phyloP scores from a whole-genome alignment of 2,329 filamentous ascomycete species.

The Stachybotrys elegans region DNA sequence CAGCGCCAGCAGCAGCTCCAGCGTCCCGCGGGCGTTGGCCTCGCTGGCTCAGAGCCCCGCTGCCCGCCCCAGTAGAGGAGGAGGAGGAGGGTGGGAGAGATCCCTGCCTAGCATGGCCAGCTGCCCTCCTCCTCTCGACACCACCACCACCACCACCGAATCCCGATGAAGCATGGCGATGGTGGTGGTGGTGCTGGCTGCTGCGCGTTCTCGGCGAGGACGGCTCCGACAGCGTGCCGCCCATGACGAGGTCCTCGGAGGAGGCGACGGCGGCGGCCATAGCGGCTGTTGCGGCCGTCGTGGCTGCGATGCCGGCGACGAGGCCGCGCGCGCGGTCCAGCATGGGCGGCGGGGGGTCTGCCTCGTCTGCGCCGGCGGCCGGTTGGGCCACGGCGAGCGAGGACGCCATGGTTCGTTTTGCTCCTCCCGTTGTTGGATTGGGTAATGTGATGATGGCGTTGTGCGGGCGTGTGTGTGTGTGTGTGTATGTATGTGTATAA shows the following conservation, averaged over 20 bases:
- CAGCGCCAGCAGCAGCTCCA: not conserved
- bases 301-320: constrained; percentile 1
- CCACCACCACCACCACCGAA: not conserved
- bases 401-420: too few species aligned
- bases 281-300: not conserved
- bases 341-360: not conserved
- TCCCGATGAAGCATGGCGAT: not conserved
- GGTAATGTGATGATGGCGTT: too few species aligned
- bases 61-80: not conserved
- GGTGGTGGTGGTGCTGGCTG: not conserved
- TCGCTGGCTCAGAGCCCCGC: not conserved
- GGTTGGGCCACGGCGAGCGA: too few species aligned
- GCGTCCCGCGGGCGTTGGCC: not conserved
- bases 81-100: not conserved
- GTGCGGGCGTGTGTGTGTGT: too few species aligned
- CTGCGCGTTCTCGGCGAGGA: not conserved
- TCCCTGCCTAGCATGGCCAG: not conserved
- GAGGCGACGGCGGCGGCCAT: not conserved
- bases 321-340: constrained; percentile 1
- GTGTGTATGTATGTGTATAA: too few species aligned
- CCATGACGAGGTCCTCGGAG: not conserved
- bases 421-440: too few species aligned
- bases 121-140: too few species aligned
- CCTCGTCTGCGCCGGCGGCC: not conserved
- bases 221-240: not conserved